phyloP scores from a whole-genome alignment of 2,329 filamentous ascomycete genomes.

The Calonectria leucothoes region DNA sequence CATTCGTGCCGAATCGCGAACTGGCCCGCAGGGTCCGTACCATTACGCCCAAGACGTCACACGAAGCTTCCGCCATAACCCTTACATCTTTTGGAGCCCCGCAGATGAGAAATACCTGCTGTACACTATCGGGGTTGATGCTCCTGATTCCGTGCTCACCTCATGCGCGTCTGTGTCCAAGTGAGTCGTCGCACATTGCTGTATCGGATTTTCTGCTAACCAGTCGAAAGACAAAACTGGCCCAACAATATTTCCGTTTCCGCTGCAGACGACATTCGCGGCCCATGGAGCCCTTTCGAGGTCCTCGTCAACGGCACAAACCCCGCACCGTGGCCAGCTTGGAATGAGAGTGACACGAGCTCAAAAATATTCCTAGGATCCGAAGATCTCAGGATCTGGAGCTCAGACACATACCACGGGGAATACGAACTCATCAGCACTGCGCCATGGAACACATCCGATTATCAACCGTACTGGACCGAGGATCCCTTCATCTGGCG shows the following conservation, averaged over 20 bases:
- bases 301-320: conserved; percentile 49
- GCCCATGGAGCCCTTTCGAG: conserved; percentile 28
- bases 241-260: conserved; percentile 42
- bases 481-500: not conserved
- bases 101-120: not conserved
- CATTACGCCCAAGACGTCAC: not conserved
- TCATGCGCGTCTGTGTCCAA: not conserved
- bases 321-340: conserved; percentile 27
- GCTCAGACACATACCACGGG: not conserved
- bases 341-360: not conserved
- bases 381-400: not conserved
- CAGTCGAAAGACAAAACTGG: not conserved
- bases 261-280: conserved; percentile 27
- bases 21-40: not conserved
- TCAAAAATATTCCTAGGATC: not conserved
- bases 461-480: not conserved
- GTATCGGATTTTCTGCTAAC: not conserved
- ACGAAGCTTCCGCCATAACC: not conserved
- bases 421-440: not conserved
- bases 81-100: not conserved
- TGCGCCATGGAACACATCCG: not conserved
- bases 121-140: not conserved
- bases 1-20: not conserved
- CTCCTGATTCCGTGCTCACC: not conserved
- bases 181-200: not conserved